Evolutionary conservation across 1,284 basidiomycete species (phyloP), one percentile per base, ranked within the genome.

Genomic region (Puccinia novopanici): DNA sequence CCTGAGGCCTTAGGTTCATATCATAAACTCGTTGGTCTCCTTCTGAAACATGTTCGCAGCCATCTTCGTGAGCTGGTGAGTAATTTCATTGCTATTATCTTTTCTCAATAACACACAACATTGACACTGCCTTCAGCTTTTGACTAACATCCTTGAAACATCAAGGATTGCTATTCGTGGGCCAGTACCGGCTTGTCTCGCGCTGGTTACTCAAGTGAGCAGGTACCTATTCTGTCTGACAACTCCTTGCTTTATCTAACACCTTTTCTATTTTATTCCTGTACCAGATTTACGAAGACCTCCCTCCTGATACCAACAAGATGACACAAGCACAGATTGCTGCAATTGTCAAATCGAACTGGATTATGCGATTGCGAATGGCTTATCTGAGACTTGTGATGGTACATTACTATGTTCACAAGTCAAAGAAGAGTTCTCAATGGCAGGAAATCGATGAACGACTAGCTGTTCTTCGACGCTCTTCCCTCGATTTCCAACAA

Each of bases 121-220:
- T 5, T 30, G 13, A 30, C n/a, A 6, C 13, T 13, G 13, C 10
- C 19, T 34, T 3, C 12, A 63, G 59, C 59, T 63, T 19, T 40
- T 63, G 12, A 34, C 24, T 3, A 63, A 63, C 59, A 63, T 63
- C 59, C 59, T 63, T 30, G 24, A 63, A 30, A 63, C 59, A 13
- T 3, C 5, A 10, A 30, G 59, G 30, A 63, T 40, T 34, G 4
- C 24, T 6, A 40, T 40, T 24, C 15, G 3, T 27, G 27, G 24
- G 9, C 5, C 3, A 10, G 59, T 63, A 6, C 59, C 59, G 15
- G 30, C 15, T 30, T 19, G 24, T 12, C 5, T 6, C 8, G 59
- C 15, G 27, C 15, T 63, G 59, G 3, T 63, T 6, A 63, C 34
- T 40, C 9, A 4, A 4, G 59, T 63, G 24, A 63, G 59, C n/a